Base-by-base conservation (phyloP, 352 stramenopile species). In the Ophiocytium majus region DNA sequence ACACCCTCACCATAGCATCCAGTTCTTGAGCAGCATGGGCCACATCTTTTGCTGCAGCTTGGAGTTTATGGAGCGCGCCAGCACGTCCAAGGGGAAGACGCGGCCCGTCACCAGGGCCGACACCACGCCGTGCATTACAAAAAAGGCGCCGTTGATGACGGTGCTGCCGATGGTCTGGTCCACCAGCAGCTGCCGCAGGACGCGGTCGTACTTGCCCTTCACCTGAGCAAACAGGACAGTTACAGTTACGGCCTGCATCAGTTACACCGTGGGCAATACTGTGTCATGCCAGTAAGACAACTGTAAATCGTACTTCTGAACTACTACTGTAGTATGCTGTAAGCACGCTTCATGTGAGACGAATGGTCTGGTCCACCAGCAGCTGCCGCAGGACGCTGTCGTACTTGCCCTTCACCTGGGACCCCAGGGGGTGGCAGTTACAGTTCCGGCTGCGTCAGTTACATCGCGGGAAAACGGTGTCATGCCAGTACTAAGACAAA, bases 11-110 rank as follows among this genome's bases (percentile, higher is more conserved):
- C 75, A 84, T 0, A 84, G 35, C n/a, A 35, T 81, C 81, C 81
- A 84, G 31, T 84, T 84, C 10, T 83, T 84, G 34, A 35, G 9
- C 10, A 84, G 36, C 81, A 84, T 84, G n/a, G 57, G 33, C 81
- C 81, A 84, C 33, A 84, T 83, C 43, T 84, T 50, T 50, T 23
- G 32, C 28, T 10, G 82, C 0, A 83, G 63, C 28, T 82, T 82
- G 28, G 5, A 5, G n/a, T 0, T 83, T 10, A 76, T 76, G 35
- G 79, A n/a, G 23, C 10, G 10, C 10, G 28, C 23, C n/a, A 83
- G 31, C 9, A 9, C 31, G 10, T 19, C 33, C n/a, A 83, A 32
- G 10, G 79, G 79, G 64, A 83, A 83, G 1, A 83, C 31, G 19
- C 35, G 33, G 23, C 79, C 79, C 23, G 32, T 36, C 0, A 76